Base-by-base conservation (phyloP, 1,284 basidiomycete species). In the Leccinum griseonigrum region DNA sequence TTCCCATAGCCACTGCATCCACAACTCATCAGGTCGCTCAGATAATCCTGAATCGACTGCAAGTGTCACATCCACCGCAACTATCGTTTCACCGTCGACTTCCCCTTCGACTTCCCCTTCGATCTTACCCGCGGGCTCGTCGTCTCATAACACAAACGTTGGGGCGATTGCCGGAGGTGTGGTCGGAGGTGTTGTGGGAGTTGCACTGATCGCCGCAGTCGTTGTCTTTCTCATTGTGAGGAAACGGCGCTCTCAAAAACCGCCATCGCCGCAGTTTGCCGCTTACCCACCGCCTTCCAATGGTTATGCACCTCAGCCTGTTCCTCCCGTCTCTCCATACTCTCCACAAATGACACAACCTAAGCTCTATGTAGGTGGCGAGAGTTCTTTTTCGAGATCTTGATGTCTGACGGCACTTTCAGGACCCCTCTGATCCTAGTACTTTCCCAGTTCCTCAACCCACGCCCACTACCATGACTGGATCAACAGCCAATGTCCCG, bases 181-280 rank as follows among this genome's bases (percentile, higher is more conserved):
- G 4, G 70, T 81, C 9, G 81, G 80, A 34, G 80, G 75, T 28
- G 56, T 77, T 5, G 61, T 76, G 1, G 71, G 68, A 8, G 57
- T 74, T 29, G 74, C 71, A 3, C 28, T 74, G 26, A 66, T 79
- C 9, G 70, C 53, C 7, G 72, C 63, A 7, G 56, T 64, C 14
- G 34, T 69, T 7, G 64, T 67, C 48, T 75, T 72, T 66, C 66
- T 75, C 61, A 18, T 70, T 28, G 53, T 68, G 58, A 78, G 65
- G 51, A 70, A 66, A 16, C 76, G 68, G 40, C 71, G 71, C 18
- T 58, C 71, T n/a, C 59, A 40, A 52, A 32, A 18, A 3, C 40
- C 63, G 2, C 58, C 64, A 8, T 65, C 69, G n/a, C 59, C 71
- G 13, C 64, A 63, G 3, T 60, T 62, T 59, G 16, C 18, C 10